Evolutionary conservation across 306 rosid genomes (phyloP).

Genomic region (Casuarina equisetifolia): DNA sequence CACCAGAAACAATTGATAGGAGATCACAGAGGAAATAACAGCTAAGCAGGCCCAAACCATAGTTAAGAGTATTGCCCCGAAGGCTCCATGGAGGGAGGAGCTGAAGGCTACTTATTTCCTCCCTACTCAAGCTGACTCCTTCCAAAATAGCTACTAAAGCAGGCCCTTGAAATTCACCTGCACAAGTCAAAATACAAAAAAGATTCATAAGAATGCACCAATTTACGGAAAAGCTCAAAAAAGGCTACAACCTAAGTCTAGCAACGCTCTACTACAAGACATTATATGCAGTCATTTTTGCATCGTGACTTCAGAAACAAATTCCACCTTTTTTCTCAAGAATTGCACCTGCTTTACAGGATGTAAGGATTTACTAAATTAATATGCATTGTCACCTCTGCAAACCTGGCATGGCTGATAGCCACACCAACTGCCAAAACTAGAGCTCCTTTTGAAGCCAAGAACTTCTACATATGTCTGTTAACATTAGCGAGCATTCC

Average conservation of each 20-base stretch:
- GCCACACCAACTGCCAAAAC: not conserved
- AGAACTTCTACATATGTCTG: not conserved
- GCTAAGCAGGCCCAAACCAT: conserved; percentile 87
- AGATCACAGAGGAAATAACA: conserved; percentile 81
- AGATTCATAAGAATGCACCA: conserved; percentile 13
- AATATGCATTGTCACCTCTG: not conserved
- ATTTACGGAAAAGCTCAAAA: conserved; percentile 6
- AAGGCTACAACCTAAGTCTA: not conserved
- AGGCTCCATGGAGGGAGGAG: conserved; percentile 94
- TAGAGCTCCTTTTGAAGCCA: not conserved
- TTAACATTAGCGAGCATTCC: conserved; percentile 2
- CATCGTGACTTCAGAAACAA: conserved; percentile 7
- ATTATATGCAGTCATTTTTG: not conserved
- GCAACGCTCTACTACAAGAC: not conserved
- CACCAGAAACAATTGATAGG: conserved; percentile 80
- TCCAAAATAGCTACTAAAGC: conserved; percentile 82
- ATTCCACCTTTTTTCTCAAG: not conserved
- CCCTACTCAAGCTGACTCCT: conserved; percentile 85
- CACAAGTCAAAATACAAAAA: conserved; percentile 31
- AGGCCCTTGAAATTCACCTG: conserved; percentile 98
- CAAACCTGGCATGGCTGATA: not conserved
- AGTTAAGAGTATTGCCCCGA: conserved; percentile 77
- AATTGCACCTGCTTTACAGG: not conserved
- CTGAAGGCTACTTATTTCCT: conserved; percentile 88
- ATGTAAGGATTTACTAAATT: not conserved